Percentiles rank a stretch among this genome's conserved stretches.
These are phyloP conservation scores for Larix kaempferi DNA, from an alignment of 75 land plant genomes.

Conservation along the genomic window DNA sequence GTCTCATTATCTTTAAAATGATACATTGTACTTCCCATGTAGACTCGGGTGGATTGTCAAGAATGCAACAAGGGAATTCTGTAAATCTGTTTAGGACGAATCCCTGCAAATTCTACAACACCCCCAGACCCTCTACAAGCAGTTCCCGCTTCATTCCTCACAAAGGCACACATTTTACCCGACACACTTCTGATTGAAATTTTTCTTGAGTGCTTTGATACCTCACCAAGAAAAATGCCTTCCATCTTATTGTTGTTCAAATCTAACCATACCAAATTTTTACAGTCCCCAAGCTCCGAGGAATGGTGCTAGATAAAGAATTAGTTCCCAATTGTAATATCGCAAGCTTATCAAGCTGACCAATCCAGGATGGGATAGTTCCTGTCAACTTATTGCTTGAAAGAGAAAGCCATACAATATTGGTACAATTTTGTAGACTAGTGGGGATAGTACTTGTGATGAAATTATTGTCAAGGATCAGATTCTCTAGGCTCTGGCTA, in stretches of 20 bases:
- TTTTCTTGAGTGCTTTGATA: constrained; percentile 58
- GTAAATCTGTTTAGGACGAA: too few species aligned
- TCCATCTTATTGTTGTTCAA: constrained; percentile 63
- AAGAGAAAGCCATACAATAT: constrained; percentile 66
- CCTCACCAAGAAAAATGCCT: constrained; percentile 56
- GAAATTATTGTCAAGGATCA: too few species aligned
- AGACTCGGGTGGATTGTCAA: too few species aligned
- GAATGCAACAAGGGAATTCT: too few species aligned
- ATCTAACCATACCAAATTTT: constrained; percentile 73
- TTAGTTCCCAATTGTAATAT: constrained; percentile 77
- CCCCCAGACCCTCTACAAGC: too few species aligned
- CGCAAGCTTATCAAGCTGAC: constrained; percentile 43
- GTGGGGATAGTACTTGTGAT: constrained; percentile 56
- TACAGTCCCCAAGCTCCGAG: constrained; percentile 73
- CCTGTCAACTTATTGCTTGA: constrained; percentile 63
- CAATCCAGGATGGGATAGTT: constrained; percentile 57
- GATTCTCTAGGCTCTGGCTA: constrained; percentile 30
- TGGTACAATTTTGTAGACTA: constrained; percentile 46
- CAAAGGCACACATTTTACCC: constrained; percentile 41
- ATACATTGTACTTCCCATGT: too few species aligned
- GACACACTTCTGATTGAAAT: constrained; percentile 30
- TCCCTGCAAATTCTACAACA: too few species aligned
- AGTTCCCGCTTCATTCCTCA: constrained; percentile 51
- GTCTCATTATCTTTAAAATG: too few species aligned
- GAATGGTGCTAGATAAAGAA: constrained; percentile 70